phyloP scores from a whole-genome alignment of 345 rosid species.

The Dovyalis caffra region DNA sequence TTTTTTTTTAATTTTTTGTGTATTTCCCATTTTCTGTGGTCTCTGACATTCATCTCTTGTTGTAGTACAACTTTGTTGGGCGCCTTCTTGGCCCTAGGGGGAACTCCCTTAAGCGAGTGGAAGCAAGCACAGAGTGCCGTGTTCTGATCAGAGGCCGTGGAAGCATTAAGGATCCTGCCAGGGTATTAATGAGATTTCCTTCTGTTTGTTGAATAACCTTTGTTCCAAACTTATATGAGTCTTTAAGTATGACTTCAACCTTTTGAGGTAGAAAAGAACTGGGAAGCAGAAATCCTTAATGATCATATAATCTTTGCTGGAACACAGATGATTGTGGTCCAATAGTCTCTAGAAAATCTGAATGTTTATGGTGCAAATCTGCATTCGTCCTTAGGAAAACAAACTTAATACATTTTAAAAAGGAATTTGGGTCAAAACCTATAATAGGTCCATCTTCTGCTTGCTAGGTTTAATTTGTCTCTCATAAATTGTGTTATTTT shows the following conservation, averaged over 20 bases:
- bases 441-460: neutral
- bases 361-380: neutral
- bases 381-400: neutral
- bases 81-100: constrained; percentile 99
- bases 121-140: constrained; percentile 91
- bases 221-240: neutral
- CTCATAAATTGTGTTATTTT: neutral
- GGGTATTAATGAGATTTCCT: constrained; percentile 42
- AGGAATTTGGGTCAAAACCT: neutral
- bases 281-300: neutral
- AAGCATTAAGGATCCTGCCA: constrained; percentile 82
- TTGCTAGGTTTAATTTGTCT: neutral
- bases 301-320: neutral
- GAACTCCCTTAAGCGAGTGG: constrained; percentile 95
- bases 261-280: neutral
- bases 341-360: neutral
- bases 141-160: constrained; percentile 95
- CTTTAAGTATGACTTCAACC: neutral
- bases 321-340: neutral
- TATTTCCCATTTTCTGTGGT: neutral
- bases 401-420: neutral
- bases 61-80: constrained; percentile 96
- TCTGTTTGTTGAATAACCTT: neutral
- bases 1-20: neutral
- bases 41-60: constrained; percentile 24